phyloP scores from a whole-genome alignment of 768 basidiomycete species.

The Sarcodon sp. region DNA sequence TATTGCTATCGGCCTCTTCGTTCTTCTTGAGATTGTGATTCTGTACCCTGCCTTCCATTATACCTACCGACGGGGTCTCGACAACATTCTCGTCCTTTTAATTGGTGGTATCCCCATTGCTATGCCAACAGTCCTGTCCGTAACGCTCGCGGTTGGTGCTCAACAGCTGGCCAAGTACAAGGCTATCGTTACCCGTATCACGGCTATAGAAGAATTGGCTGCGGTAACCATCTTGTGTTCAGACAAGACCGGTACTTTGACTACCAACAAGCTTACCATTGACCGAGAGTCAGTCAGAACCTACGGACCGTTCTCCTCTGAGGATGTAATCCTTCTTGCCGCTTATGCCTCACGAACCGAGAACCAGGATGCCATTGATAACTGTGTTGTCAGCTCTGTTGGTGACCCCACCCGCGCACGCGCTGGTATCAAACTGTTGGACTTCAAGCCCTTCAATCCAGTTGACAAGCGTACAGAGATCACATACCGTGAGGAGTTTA shows the following conservation, averaged over 20 bases:
- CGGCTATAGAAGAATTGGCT: constrained; percentile 89
- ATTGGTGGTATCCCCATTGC: constrained; percentile 98
- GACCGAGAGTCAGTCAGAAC: constrained; percentile 79
- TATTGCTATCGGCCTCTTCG: constrained; percentile 86
- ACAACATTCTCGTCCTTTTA: constrained; percentile 91
- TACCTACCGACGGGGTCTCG: constrained; percentile 78
- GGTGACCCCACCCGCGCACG: constrained; percentile 61
- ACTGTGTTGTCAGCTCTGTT: constrained; percentile 65
- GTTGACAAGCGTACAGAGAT: constrained; percentile 96
- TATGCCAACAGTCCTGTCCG: constrained; percentile 87
- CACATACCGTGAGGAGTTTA: constrained; percentile 79
- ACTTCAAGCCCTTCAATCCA: constrained; percentile 97
- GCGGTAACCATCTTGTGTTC: constrained; percentile 95
- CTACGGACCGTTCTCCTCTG: constrained; percentile 71
- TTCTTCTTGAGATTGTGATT: constrained; percentile 79
- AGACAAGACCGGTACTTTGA: constrained; percentile 91
- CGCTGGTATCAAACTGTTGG: constrained; percentile 80
- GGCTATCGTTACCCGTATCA: constrained; percentile 95
- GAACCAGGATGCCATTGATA: constrained; percentile 92
- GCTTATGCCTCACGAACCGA: constrained; percentile 92
- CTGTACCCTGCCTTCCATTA: constrained; percentile 84
- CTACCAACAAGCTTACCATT: constrained; percentile 95
- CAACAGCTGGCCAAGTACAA: constrained; percentile 96
- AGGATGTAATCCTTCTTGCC: constrained; percentile 80
- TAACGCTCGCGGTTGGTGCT: constrained; percentile 92